Conservation (phyloP, 345 rosid genomes). For the Boechera stricta region DNA sequence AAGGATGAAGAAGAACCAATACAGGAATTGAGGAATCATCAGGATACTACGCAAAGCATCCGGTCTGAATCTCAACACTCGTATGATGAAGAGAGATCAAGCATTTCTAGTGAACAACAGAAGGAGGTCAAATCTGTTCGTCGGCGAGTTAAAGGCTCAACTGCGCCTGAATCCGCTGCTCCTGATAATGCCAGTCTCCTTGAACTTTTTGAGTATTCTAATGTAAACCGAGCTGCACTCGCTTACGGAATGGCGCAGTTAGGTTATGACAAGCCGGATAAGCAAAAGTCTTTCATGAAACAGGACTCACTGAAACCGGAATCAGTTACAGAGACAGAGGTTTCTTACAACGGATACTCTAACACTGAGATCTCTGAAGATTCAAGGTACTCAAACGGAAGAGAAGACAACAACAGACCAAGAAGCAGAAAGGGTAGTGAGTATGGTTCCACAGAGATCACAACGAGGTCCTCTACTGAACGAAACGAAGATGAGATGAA, state of each 20-base stretch:
- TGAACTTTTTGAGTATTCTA: constrained; percentile 47
- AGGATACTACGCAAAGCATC: constrained; percentile 30
- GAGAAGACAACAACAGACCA: constrained; percentile 51
- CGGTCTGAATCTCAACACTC: constrained; percentile 44
- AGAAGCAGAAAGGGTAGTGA: constrained; percentile 48
- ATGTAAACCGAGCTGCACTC: constrained; percentile 44
- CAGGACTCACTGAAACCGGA: constrained; percentile 51
- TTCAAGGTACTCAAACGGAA: constrained; percentile 50
- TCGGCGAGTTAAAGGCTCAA: constrained; percentile 24
- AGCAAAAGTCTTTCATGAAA: constrained; percentile 44
- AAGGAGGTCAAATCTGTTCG: constrained; percentile 43
- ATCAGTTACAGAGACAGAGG: constrained; percentile 56
- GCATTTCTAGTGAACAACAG: constrained; percentile 36
- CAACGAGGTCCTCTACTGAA: constrained; percentile 52
- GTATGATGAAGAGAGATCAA: constrained; percentile 44
- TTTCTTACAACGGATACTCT: constrained; percentile 51
- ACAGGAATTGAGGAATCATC: constrained; percentile 24
- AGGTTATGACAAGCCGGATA: constrained; percentile 32
- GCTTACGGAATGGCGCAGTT: constrained; percentile 47
- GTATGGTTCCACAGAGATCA: constrained; percentile 49
- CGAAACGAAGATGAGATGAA: constrained; percentile 41
- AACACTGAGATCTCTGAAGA: constrained; percentile 53
- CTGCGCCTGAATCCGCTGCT: constrained; percentile 20
- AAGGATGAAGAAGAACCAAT: constrained; percentile 40
- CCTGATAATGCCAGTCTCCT: constrained; percentile 39